Base-by-base conservation (phyloP, 2,329 filamentous ascomycete genomes). In the Xylaria sp. region DNA sequence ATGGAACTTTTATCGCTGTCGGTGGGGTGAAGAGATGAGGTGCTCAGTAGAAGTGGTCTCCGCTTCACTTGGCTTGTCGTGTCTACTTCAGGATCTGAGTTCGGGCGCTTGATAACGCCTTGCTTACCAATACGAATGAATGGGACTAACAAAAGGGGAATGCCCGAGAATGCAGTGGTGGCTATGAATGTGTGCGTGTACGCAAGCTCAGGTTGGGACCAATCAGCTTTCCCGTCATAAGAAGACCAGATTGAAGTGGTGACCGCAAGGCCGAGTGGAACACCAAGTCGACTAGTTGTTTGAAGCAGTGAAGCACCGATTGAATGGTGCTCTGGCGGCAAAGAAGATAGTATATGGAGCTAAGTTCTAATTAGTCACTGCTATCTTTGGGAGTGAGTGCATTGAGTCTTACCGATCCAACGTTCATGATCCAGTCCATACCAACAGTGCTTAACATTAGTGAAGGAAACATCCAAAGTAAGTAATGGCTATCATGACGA, bases 201-300 rank as follows among this genome's bases (percentile, higher is more conserved):
- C 25, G 78, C 71, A 25, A 76, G 31, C 65, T 76, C 72, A 10
- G 72, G 75, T 37, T 72, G 69, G 8, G 55, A 44, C 57, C 64
- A 61, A 31, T 71, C 69, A 6, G 66, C 71, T 25, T 71, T 73
- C 13, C 67, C 72, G 13, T 76, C 70, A 58, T 74, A 78, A 18
- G 77, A 78, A 10, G 77, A 77, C 78, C 78, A 80, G 5, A 80
- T 75, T 50, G 77, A 75, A n/a, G 78, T 79, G 13, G 77, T 80
- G 46, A 77, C 59, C 20, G 75, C 75, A 67, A 79, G 73, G 1
- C 77, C 77, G 9, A 80, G 73, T n/a, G 77, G 77, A 54, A 79
- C 73, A 13, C 73, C 77, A 25, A 80, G 75, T 10, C 78, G 74
- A 41, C 75, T 75, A 10, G 75, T 74, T 20, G 76, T 76, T 63